Evolutionary conservation across 2,329 filamentous ascomycete genomes (phyloP), one percentile per base, ranked within the genome.

Genomic region (Arthrinium phaeospermum): DNA sequence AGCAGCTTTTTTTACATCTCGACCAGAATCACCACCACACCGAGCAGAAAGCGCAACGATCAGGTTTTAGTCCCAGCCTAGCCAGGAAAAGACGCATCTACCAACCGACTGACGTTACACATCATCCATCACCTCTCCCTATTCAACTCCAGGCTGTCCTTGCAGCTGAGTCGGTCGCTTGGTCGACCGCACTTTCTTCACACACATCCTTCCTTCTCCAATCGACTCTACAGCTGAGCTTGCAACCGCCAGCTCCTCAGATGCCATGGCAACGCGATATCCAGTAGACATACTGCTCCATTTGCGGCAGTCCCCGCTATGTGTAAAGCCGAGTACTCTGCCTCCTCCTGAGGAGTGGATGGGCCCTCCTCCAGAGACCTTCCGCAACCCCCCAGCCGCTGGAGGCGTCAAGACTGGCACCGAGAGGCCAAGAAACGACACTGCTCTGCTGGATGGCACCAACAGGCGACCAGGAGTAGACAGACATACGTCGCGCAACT

Each of bases 321-420:
- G 95, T 79, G 86, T 89, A 77, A 97, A 94, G 83, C 96, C 96
- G 67, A 86, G 92, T 75, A 89, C 88, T 75, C 88, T 98, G 67
- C 95, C 95, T 75, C 93, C 94, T 37, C 89, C 92, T 75, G 94
- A 97, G 85, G 94, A 97, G 86, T 98, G 95, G 95, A 97, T 98
- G 94, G 95, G 96, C 72, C 81, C 83, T 73, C 83, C 84, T 24
- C 83, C 83, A 67, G 86, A 89, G 71, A 82, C 83, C 71, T 79
- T 81, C 72, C 86, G 86, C 73, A 82, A 83, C 51, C 85, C 84
- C 53, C 79, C 79, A 74, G 75, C 72, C 74, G 83, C 71, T 30
- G 69, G 64, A 27, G 13, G 78, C 76, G 88, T 86, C 76, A 77
- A 64, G 53, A 16, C 82, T 41, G 77, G 80, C 71, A 81, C 80